Evolutionary conservation across 192 early-diverging fungal genomes (phyloP), one percentile per base, ranked within the genome.

Genomic region (Podila horticola): DNA sequence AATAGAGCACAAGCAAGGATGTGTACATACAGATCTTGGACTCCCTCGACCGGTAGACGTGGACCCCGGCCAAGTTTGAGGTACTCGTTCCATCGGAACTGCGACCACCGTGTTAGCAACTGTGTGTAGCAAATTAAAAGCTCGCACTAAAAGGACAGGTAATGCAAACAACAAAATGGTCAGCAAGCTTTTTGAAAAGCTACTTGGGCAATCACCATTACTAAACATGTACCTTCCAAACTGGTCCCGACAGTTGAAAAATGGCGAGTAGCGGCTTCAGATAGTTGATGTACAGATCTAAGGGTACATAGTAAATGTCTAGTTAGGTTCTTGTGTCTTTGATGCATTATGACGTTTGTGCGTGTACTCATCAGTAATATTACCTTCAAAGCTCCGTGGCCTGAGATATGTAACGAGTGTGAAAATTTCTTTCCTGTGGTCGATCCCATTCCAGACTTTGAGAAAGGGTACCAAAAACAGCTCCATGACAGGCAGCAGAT

Each of bases 401-500:
- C 83, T 82, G 11, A 87, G 62, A 62, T 75, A 87, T 3, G 69
- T 74, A 10, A 89, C n/a, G 15, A 89, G 66, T 26, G 79, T 79
- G 51, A 89, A 83, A 29, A 89, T 87, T 31, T 83, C 73, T 20
- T 85, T 65, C 30, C 77, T 72, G 49, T 87, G 55, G 20, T 86
- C 82, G 28, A 76, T 28, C 19, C 88, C 88, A 69, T 89, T 81
- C 88, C 88, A 89, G 2, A 74, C 60, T 24, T 38, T 48, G 7
- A 89, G 24, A 55, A 82, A 89, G 2, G 79, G 71, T 33, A 64
- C 49, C 20, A 89, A 62, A 69, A 89, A 89, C 15, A 58, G 63
- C n/a, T 89, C 81, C 51, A 89, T 74, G 7, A 86, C 82, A 9
- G 88, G 86, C 24, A 89, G 63, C 15, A 86, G 52, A 36, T 86